These are phyloP conservation scores for Coemansia sp. DNA, from an alignment of 192 early-diverging fungal species.

Conservation along the genomic window DNA sequence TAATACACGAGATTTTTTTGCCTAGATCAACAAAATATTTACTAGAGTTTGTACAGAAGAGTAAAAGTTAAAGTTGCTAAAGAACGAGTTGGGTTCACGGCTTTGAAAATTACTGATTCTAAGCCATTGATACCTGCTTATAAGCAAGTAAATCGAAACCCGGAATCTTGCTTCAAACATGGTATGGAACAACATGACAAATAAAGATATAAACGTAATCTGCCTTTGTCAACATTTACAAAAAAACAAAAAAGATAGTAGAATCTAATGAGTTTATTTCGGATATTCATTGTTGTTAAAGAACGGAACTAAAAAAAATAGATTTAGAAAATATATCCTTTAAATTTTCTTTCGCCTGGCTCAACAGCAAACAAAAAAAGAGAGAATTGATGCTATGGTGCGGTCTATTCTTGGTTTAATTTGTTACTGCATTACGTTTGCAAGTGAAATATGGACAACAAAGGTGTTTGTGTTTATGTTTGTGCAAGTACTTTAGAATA, in stretches of 20 bases:
- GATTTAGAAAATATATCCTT: neutral
- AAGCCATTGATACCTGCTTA: neutral
- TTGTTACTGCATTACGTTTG: neutral
- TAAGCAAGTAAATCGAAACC: neutral
- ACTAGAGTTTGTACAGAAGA: neutral
- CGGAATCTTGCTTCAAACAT: neutral
- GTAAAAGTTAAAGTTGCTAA: neutral
- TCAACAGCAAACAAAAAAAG: no score
- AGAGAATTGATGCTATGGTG: neutral
- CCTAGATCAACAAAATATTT: no score
- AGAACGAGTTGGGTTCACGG: neutral
- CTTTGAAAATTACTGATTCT: no score
- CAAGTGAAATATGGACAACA: neutral
- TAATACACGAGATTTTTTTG: neutral
- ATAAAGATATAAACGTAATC: neutral
- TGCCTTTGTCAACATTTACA: neutral
- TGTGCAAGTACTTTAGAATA: no score
- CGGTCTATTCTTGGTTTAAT: neutral
- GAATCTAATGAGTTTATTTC: neutral
- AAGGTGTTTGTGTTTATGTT: neutral
- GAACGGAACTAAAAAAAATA: neutral
- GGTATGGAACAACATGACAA: neutral
- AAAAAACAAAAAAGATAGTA: neutral
- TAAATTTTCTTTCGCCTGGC: neutral
- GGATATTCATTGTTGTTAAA: neutral